A percentile compares a stretch with the other conserved stretches of the same genome.
Conservation (phyloP, 768 basidiomycete genomes). For the Termitomyces sp. region DNA sequence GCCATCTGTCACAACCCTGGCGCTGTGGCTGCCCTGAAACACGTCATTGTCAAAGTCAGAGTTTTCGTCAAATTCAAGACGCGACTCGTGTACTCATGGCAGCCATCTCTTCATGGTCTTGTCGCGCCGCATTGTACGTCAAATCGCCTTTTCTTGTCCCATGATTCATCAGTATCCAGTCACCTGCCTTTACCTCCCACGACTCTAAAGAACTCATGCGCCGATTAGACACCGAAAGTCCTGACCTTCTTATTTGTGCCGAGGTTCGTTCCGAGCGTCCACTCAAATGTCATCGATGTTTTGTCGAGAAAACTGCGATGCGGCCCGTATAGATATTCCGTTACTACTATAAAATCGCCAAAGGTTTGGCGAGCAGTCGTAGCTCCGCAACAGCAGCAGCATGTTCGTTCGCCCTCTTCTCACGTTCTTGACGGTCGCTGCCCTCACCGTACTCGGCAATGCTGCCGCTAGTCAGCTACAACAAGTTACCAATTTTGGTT, state of each 20-base stretch:
- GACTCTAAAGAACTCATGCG: not conserved
- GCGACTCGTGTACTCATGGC: no score
- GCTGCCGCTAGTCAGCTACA: slow-evolving; percentile 28
- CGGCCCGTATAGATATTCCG: not conserved
- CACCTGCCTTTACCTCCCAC: not conserved
- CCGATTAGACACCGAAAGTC: slow-evolving; percentile 3
- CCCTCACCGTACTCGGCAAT: slow-evolving; percentile 15
- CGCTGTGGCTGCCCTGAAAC: no score
- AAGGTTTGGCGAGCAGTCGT: not conserved
- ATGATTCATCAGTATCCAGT: not conserved
- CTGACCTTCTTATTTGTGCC: not conserved
- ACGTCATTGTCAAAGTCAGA: no score
- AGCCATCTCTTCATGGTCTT: not conserved
- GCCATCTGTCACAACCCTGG: no score
- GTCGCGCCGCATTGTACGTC: no score
- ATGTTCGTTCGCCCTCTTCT: slow-evolving; percentile 12
- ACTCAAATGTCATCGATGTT: slow-evolving; percentile 5
- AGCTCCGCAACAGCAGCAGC: not conserved
- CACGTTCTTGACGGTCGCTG: slow-evolving; percentile 11
- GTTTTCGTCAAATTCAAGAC: not conserved
- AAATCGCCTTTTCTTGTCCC: not conserved
- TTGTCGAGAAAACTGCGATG: slow-evolving; percentile 5
- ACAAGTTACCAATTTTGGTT: slow-evolving; percentile 40
- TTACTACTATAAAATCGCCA: not conserved
- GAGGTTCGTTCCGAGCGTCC: slow-evolving; percentile 1